A percentile compares a stretch with the other conserved stretches of the same genome.
Conservation (phyloP, 352 stramenopile species). For the Globisporangium lucens region DNA sequence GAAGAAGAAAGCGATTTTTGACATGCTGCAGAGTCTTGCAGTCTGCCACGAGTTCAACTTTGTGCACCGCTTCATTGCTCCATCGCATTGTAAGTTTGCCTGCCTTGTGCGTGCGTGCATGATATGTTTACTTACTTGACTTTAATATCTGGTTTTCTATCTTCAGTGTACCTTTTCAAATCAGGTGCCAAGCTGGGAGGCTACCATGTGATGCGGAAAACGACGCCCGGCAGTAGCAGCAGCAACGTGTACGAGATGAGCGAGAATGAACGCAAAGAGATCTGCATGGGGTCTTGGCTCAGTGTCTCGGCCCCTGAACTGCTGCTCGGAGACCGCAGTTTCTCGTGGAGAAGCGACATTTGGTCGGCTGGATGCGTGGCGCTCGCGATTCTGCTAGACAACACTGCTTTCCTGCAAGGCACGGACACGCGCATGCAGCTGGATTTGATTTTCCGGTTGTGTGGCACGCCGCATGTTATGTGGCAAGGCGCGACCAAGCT, state of each 20-base stretch:
- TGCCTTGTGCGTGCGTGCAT: background rate
- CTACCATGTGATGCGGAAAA: slow-evolving; percentile 67
- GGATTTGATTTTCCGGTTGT: slow-evolving; percentile 76
- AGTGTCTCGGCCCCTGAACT: slow-evolving; percentile 68
- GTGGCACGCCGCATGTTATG: slow-evolving; percentile 58
- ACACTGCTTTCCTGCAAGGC: slow-evolving; percentile 58
- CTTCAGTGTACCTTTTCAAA: slow-evolving; percentile 61
- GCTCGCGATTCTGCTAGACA: slow-evolving; percentile 66
- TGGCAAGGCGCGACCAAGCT: slow-evolving; percentile 54
- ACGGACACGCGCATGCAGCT: slow-evolving; percentile 62
- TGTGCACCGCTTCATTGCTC: slow-evolving; percentile 76
- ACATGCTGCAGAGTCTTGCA: slow-evolving; percentile 60
- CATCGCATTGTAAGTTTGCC: slow-evolving; percentile 40
- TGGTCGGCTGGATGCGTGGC: slow-evolving; percentile 71
- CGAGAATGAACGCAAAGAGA: slow-evolving; percentile 78
- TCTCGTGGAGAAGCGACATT: slow-evolving; percentile 70
- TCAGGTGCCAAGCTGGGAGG: slow-evolving; percentile 64
- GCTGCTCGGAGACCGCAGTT: slow-evolving; percentile 62
- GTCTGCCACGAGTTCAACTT: slow-evolving; percentile 68
- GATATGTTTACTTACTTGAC: background rate
- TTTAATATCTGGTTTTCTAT: background rate
- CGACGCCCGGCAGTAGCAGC: slow-evolving; percentile 19
- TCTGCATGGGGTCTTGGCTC: slow-evolving; percentile 61
- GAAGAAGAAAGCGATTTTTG: slow-evolving; percentile 68
- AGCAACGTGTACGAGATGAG: slow-evolving; percentile 54